These are phyloP conservation scores for Thymus mandschuricus DNA, from an alignment of 257 asterid species.

Conservation along the genomic window DNA sequence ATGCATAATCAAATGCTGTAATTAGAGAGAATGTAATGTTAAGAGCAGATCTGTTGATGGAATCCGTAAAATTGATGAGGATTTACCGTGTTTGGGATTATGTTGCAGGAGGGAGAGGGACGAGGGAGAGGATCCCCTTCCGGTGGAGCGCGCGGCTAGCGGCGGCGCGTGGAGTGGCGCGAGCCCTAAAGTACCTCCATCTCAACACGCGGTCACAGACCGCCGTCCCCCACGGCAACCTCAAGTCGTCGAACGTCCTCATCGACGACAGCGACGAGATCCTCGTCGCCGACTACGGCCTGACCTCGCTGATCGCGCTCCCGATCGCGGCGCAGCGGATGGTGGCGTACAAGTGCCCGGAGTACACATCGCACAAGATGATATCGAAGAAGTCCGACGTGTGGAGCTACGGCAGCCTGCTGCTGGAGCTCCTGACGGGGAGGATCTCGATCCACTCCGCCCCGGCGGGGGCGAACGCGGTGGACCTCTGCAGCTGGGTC, in stretches of 20 bases:
- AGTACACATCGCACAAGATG: slow-evolving; percentile 48
- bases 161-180: slow-evolving; percentile 64
- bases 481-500: slow-evolving; percentile 78
- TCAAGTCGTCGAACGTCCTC: slow-evolving; percentile 70
- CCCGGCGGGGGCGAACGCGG: slow-evolving; percentile 51
- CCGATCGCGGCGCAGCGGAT: slow-evolving; percentile 65
- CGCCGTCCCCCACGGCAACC: slow-evolving; percentile 72
- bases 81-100: neutral
- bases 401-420: slow-evolving; percentile 78
- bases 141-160: slow-evolving; percentile 75
- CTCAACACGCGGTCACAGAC: slow-evolving; percentile 40
- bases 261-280: slow-evolving; percentile 53
- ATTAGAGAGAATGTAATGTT: neutral
- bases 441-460: slow-evolving; percentile 55
- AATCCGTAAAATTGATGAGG: neutral
- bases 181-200: slow-evolving; percentile 68
- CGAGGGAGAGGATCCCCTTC: slow-evolving; percentile 56
- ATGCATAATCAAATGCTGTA: neutral
- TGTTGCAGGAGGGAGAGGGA: slow-evolving; percentile 65
- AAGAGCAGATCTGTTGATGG: neutral
- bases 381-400: slow-evolving; percentile 67
- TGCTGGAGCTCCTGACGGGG: slow-evolving; percentile 80
- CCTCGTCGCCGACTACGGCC: slow-evolving; percentile 72
- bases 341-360: slow-evolving; percentile 72
- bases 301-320: slow-evolving; percentile 56